Percentiles rank a stretch among this genome's conserved stretches.
Evolutionary conservation across 2,329 filamentous ascomycete species (phyloP).

Genomic region (Trichoderma guizhouense): DNA sequence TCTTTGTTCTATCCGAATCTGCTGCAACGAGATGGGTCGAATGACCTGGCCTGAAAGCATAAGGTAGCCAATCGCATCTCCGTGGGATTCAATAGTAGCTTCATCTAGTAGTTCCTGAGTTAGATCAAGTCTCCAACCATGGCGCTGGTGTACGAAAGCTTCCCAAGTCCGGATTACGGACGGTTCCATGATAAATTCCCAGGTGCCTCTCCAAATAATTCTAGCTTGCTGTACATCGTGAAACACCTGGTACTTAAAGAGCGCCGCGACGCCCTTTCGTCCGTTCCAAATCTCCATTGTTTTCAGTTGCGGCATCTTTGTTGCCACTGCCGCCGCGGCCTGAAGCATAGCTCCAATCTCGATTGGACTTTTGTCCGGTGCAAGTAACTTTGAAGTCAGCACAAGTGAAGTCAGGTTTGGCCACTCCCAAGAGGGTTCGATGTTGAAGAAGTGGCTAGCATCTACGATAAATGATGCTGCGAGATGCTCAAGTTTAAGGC

Average conservation of each 20-base stretch:
- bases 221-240: conserved; percentile 5
- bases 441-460: conserved; percentile 28
- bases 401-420: conserved; percentile 27
- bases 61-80: conserved; percentile 22
- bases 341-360: conserved; percentile 26
- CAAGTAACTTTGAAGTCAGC: conserved; percentile 29
- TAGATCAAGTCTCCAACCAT: not conserved
- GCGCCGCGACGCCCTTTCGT: conserved; percentile 22
- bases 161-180: conserved; percentile 23
- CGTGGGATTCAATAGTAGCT: conserved; percentile 20
- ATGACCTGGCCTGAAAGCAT: conserved; percentile 19
- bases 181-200: conserved; percentile 6
- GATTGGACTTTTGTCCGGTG: conserved; percentile 14
- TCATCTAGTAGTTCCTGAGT: conserved; percentile 18
- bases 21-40: conserved; percentile 20
- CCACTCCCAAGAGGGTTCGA: conserved; percentile 21
- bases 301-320: conserved; percentile 31
- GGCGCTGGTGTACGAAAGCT: conserved; percentile 15
- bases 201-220: conserved; percentile 22
- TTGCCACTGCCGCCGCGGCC: conserved; percentile 25
- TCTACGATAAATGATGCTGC: conserved; percentile 30
- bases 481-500: conserved; percentile 29
- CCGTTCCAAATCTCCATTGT: conserved; percentile 36
- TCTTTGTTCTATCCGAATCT: conserved; percentile 20
- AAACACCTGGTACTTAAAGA: conserved; percentile 25